Percentiles rank a stretch among this genome's conserved stretches.
Evolutionary conservation across 768 basidiomycete genomes (phyloP).

Genomic region (Pleurotus pulmonarius): DNA sequence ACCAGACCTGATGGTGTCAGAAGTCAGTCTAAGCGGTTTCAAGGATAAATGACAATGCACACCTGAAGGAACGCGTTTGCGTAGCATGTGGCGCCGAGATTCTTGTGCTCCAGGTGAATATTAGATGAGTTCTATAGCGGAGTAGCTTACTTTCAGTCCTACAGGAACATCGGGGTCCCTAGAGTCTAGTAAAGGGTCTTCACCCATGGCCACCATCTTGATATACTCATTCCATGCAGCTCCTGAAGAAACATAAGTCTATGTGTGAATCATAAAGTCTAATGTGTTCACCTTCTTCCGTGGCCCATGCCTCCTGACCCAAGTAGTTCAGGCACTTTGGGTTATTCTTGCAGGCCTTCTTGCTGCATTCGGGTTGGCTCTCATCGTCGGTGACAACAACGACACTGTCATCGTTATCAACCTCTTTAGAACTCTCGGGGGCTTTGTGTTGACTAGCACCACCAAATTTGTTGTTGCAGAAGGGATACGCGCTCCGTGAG

Average conservation of each 20-base stretch:
- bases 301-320: conserved; percentile 79
- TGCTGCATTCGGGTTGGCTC: conserved; percentile 42
- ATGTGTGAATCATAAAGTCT: conserved; percentile 8
- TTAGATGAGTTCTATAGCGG: neutral
- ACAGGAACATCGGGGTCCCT: conserved; percentile 61
- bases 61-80: conserved; percentile 95
- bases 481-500: conserved; percentile 39
- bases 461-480: conserved; percentile 59
- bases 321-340: conserved; percentile 87
- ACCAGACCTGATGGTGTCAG: conserved; percentile 71
- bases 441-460: conserved; percentile 15
- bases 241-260: conserved; percentile 28
- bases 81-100: conserved; percentile 96
- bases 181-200: conserved; percentile 47
- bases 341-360: conserved; percentile 67
- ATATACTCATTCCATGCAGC: conserved; percentile 47
- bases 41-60: neutral
- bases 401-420: conserved; percentile 51
- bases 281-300: conserved; percentile 46
- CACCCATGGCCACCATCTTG: conserved; percentile 47
- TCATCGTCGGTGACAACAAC: conserved; percentile 74
- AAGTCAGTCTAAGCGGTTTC: neutral
- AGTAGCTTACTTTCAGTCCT: conserved; percentile 62
- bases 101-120: conserved; percentile 41
- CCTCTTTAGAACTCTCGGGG: neutral